Base-by-base conservation (phyloP, 495 filamentous ascomycete genomes). In the Aspergillus mulundensis region DNA sequence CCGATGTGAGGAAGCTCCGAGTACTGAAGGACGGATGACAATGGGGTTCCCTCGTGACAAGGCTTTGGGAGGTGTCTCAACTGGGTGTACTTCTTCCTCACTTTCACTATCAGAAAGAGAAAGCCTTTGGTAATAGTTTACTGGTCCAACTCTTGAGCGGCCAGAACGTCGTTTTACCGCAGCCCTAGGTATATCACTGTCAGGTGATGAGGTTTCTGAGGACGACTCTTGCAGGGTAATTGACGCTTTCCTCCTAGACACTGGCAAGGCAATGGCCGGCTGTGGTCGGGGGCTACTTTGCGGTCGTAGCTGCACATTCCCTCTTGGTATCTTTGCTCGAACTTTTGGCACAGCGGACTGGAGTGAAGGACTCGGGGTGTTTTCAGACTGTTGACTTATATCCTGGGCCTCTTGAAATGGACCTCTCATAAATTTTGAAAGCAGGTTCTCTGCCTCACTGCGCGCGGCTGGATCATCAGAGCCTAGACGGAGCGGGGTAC, bases 101-200 rank as follows among this genome's bases (percentile, higher is more conserved):
- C 45, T 48, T 21, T 53, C 59, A 21, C 39, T 53, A 19, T 51
- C 51, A 11, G 50, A 48, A 30, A 53, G 38, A 12, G 39, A 15
- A 2, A 51, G 7, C 23, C 36, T 59, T 32, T 57, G 25, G 38
- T 64, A 72, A 44, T 72, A 72, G 20, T 72, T 70, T 10, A 23
- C 45, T 5, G 66, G 62, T 5, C 57, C 58, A 10, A 44, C 56
- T 30, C 57, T 62, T 28, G 58, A 51, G 8, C 70, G 64, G 25
- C 46, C 40, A 41, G 67, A 69, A 8, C 69, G 67, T 28, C 64
- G 61, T 43, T 46, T 42, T 43, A 56, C n/a, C 24, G 47, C 19
- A 18, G 16, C 34, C 36, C 20, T 45, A 19, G 7, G 47, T 8
- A 10, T 20, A 36, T 41, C 50, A 4, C 32, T 23, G 3, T 20